phyloP scores from a whole-genome alignment of 257 asterid species.

The Ballota nigra region DNA sequence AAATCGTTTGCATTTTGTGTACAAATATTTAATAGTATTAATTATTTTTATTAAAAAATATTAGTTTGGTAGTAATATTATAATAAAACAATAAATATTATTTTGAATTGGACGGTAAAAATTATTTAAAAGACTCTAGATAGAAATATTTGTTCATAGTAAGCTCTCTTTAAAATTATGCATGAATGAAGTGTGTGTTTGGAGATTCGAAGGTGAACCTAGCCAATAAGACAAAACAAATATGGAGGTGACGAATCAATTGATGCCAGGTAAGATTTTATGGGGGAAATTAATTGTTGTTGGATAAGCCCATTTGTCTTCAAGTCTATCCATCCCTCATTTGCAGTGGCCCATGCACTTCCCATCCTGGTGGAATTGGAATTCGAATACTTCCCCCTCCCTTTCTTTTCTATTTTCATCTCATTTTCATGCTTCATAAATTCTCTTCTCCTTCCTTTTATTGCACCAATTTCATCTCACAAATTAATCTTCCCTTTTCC shows the following conservation, averaged over 20 bases:
- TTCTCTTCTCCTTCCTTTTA: slow-evolving; percentile 17
- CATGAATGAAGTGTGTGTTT: neutral
- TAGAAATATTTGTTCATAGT: no score
- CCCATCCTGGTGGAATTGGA: slow-evolving; percentile 45
- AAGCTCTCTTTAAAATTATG: neutral
- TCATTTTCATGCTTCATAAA: neutral
- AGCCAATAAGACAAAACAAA: slow-evolving; percentile 34
- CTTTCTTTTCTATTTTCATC: slow-evolving; percentile 1
- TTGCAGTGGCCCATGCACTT: slow-evolving; percentile 58
- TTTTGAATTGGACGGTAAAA: no score
- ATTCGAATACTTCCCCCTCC: neutral
- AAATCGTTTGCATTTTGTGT: no score
- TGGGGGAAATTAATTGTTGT: slow-evolving; percentile 35
- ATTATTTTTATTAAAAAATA: no score
- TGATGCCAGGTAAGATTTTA: slow-evolving; percentile 54
- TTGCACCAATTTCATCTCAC: slow-evolving; percentile 11
- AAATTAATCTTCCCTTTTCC: neutral
- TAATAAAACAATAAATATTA: no score
- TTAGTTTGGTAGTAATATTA: no score
- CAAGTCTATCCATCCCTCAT: slow-evolving; percentile 50
- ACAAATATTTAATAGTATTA: no score
- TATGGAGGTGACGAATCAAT: slow-evolving; percentile 59
- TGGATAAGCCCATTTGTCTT: slow-evolving; percentile 34
- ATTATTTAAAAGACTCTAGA: no score
- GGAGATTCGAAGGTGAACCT: slow-evolving; percentile 14